A percentile compares a stretch with the other conserved stretches of the same genome.
Conservation (phyloP, 1,284 basidiomycete genomes). For the Rhodotorula sp. region DNA sequence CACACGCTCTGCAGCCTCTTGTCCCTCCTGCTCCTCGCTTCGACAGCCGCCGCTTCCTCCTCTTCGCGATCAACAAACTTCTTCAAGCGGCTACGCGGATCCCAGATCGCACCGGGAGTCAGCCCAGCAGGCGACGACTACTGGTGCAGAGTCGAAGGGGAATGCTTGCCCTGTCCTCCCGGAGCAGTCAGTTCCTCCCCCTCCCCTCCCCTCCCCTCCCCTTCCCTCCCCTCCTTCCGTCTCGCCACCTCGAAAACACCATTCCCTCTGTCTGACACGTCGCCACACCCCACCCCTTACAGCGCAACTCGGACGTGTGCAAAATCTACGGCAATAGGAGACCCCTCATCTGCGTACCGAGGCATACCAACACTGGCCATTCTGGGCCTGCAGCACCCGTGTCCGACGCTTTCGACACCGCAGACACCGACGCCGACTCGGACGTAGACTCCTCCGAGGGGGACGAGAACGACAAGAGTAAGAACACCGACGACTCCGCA, state of each 20-base stretch:
- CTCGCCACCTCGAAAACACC: too few relatives aligned
- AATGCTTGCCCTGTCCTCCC: conserved; percentile 25
- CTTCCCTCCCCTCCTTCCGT: too few relatives aligned
- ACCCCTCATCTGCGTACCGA: conserved; percentile 18
- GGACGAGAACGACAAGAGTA: background rate
- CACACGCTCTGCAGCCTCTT: background rate
- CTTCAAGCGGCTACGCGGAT: background rate
- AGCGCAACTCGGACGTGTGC: conserved; percentile 30
- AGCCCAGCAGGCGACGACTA: conserved; percentile 23
- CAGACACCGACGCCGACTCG: too few relatives aligned
- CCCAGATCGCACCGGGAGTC: conserved; percentile 6
- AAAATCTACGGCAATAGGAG: conserved; percentile 29
- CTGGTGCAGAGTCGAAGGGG: conserved; percentile 19
- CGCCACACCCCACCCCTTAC: background rate
- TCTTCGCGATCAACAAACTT: background rate
- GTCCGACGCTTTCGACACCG: background rate
- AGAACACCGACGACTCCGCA: background rate
- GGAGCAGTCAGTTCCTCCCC: conserved; percentile 23
- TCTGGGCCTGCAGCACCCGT: background rate
- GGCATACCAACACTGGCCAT: background rate
- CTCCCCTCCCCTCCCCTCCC: background rate
- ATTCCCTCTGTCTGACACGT: too few relatives aligned
- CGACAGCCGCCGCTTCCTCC: background rate
- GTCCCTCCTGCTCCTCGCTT: background rate
- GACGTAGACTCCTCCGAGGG: background rate